These are phyloP conservation scores for Beta macrorhiza DNA, from an alignment of 179 eudicot genomes.

Conservation along the genomic window DNA sequence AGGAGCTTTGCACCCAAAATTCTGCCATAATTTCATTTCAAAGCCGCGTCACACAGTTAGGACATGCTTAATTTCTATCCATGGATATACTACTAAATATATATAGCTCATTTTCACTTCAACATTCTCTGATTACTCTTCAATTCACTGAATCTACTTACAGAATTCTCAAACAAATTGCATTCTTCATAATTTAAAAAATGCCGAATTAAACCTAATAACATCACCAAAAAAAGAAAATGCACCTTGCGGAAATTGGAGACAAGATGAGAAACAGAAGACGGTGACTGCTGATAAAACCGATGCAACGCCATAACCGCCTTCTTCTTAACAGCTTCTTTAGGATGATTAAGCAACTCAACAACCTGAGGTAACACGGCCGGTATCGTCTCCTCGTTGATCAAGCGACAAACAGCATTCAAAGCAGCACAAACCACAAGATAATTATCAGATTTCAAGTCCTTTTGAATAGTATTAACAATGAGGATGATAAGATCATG, in stretches of 20 bases:
- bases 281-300: constrained; percentile 73
- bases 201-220: too few species aligned
- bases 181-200: too few species aligned
- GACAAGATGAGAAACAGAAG: constrained; percentile 68
- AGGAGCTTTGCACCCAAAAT: not conserved
- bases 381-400: constrained; percentile 93
- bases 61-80: not conserved
- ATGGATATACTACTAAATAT: not conserved
- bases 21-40: not conserved
- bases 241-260: constrained; percentile 78
- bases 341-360: constrained; percentile 70
- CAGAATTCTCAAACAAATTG: not conserved
- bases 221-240: not conserved
- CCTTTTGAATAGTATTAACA: constrained; percentile 98
- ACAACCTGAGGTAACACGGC: constrained; percentile 91
- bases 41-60: not conserved
- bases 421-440: constrained; percentile 86
- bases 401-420: constrained; percentile 83
- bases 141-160: too few species aligned
- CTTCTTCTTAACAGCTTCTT: constrained; percentile 93
- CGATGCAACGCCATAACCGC: constrained; percentile 97
- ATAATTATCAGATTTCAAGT: constrained; percentile 82
- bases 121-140: too few species aligned
- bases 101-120: too few species aligned
- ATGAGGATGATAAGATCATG: constrained; percentile 87